A percentile compares a stretch with the other conserved stretches of the same genome.
Evolutionary conservation across 257 asterid genomes (phyloP).

Genomic region (Jaltomata sinuosa): DNA sequence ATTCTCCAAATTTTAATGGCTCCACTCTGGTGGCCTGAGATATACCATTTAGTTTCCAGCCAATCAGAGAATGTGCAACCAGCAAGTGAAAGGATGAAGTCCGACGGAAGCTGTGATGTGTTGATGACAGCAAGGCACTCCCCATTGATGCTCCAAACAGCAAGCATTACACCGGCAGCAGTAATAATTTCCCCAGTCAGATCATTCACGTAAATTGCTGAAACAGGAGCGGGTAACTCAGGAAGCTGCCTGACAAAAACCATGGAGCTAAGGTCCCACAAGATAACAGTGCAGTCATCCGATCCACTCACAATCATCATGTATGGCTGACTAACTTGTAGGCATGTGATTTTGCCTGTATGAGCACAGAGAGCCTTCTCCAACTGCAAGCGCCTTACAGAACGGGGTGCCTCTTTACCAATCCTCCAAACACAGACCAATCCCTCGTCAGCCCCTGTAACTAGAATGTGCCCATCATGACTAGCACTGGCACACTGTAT

Average conservation of each 20-base stretch:
- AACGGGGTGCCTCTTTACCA: constrained; percentile 72
- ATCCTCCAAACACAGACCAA: constrained; percentile 81
- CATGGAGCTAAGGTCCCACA: constrained; percentile 96
- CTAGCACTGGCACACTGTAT: constrained; percentile 82
- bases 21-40: constrained; percentile 98
- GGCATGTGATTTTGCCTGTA: constrained; percentile 72
- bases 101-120: constrained; percentile 97
- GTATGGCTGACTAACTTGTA: constrained; percentile 91
- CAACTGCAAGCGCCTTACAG: constrained; percentile 43
- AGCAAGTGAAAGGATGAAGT: constrained; percentile 66
- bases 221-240: constrained; percentile 74
- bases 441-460: constrained; percentile 92
- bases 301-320: constrained; percentile 98
- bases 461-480: constrained; percentile 87
- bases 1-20: constrained; percentile 92
- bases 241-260: constrained; percentile 85
- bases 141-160: constrained; percentile 92
- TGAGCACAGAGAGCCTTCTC: constrained; percentile 90
- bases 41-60: constrained; percentile 75
- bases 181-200: constrained; percentile 82
- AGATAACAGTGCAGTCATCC: constrained; percentile 75
- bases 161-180: constrained; percentile 91
- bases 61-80: constrained; percentile 79
- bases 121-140: constrained; percentile 92
- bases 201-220: constrained; percentile 85